These are phyloP conservation scores for Elsinoe necatrix DNA, from an alignment of 2,329 filamentous ascomycete species.

Conservation along the genomic window DNA sequence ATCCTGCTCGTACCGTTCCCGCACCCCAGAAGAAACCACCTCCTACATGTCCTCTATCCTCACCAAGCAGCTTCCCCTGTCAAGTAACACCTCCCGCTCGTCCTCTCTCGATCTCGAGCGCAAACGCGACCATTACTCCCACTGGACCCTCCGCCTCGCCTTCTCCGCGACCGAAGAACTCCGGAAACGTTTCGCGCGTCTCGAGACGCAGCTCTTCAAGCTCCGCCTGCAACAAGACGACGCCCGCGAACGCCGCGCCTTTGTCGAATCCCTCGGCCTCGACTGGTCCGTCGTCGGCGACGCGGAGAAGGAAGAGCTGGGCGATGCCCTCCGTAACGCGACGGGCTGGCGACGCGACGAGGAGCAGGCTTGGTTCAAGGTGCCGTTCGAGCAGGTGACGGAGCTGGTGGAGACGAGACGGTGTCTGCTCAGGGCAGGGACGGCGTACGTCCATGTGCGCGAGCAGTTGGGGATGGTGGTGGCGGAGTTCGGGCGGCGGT, in stretches of 20 bases:
- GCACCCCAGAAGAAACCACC: conserved; percentile 69
- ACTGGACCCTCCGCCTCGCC: conserved; percentile 90
- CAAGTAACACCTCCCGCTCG: conserved; percentile 59
- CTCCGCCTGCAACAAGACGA: conserved; percentile 74
- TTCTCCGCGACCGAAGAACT: conserved; percentile 89
- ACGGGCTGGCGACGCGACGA: conserved; percentile 50
- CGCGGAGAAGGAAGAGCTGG: conserved; percentile 65
- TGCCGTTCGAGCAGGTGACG: conserved; percentile 88
- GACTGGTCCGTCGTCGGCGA: conserved; percentile 78
- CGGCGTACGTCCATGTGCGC: conserved; percentile 79
- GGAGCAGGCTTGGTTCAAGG: conserved; percentile 88
- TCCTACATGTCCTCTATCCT: conserved; percentile 78
- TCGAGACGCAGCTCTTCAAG: conserved; percentile 84
- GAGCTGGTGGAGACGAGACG: conserved; percentile 75
- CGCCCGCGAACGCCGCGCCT: conserved; percentile 60
- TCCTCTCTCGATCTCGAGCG: conserved; percentile 59
- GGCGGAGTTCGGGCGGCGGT: conserved; percentile 68
- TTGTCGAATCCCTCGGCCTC: conserved; percentile 68
- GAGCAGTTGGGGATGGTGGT: conserved; percentile 87
- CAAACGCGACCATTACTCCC: conserved; percentile 93
- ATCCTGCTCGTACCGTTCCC: conserved; percentile 91
- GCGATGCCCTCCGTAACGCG: conserved; percentile 52
- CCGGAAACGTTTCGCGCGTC: conserved; percentile 71
- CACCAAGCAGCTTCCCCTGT: conserved; percentile 76
- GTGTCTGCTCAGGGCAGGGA: conserved; percentile 70